These are phyloP conservation scores for Pyrenochaeta sp. DNA, from an alignment of 2,329 filamentous ascomycete genomes.

Conservation along the genomic window DNA sequence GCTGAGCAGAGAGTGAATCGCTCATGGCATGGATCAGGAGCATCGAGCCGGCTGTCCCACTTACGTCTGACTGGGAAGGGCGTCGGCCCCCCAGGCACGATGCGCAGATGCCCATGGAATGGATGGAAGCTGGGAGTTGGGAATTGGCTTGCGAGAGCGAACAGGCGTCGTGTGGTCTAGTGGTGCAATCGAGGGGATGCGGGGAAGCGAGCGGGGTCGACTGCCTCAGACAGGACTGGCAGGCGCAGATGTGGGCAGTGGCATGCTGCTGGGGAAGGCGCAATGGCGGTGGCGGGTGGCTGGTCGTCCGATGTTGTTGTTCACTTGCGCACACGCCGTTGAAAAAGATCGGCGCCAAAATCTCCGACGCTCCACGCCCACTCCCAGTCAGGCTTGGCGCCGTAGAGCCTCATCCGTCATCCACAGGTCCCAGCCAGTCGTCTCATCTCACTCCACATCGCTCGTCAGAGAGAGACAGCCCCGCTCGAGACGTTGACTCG, in stretches of 20 bases:
- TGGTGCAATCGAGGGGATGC: too few relatives aligned
- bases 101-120: slow-evolving; percentile 58
- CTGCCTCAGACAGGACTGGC: too few relatives aligned
- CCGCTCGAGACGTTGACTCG: neutral
- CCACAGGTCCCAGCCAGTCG: neutral
- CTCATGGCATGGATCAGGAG: slow-evolving; percentile 4
- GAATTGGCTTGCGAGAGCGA: neutral
- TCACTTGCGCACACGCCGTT: slow-evolving; percentile 9
- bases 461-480: neutral
- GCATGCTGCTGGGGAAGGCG: too few relatives aligned
- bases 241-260: neutral
- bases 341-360: slow-evolving; percentile 20
- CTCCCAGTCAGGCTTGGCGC: slow-evolving; percentile 16
- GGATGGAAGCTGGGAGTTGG: slow-evolving; percentile 14
- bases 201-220: too few relatives aligned
- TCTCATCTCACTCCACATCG: too few relatives aligned
- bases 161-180: neutral
- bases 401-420: slow-evolving; percentile 16
- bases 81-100: slow-evolving; percentile 57
- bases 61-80: slow-evolving; percentile 54
- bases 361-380: too few relatives aligned
- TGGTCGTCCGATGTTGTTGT: slow-evolving; percentile 14
- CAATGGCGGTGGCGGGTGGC: slow-evolving; percentile 10
- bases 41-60: slow-evolving; percentile 23
- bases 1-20: slow-evolving; percentile 6